Conservation (phyloP, 2,329 filamentous ascomycete genomes). For the Pseudogymnoascus sp. region DNA sequence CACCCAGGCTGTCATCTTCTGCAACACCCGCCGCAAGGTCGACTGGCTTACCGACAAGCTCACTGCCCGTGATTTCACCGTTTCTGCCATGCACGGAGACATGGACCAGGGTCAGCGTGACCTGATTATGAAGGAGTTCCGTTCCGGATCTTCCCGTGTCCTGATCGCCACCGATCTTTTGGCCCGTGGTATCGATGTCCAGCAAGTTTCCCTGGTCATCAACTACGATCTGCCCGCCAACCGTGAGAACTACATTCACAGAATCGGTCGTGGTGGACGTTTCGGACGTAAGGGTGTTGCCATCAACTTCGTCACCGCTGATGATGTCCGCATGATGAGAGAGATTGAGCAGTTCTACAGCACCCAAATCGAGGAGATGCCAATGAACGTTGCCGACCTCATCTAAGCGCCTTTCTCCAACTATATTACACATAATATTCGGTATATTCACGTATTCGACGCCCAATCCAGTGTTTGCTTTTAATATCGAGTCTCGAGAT, state of each 20-base stretch:
- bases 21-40: slow-evolving; percentile 99
- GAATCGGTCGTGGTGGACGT: slow-evolving; percentile 98
- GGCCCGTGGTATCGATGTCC: slow-evolving; percentile 99
- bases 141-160: slow-evolving; percentile 95
- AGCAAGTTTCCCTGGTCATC: slow-evolving; percentile 99
- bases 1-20: slow-evolving; percentile 99
- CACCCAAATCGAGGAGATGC: slow-evolving; percentile 99
- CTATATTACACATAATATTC: slow-evolving; percentile 7
- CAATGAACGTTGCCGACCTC: slow-evolving; percentile 79
- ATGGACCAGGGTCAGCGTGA: slow-evolving; percentile 98
- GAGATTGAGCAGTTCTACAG: slow-evolving; percentile 99
- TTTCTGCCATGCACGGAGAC: slow-evolving; percentile 99
- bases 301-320: slow-evolving; percentile 99
- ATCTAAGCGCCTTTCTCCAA: slow-evolving; percentile 43
- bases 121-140: slow-evolving; percentile 99
- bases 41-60: slow-evolving; percentile 99
- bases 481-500: slow-evolving; percentile 3
- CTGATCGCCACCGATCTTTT: slow-evolving; percentile 96
- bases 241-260: slow-evolving; percentile 99
- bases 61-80: slow-evolving; percentile 95
- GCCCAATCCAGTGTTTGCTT: slow-evolving; percentile 1
- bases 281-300: slow-evolving; percentile 99
- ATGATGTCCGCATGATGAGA: slow-evolving; percentile 99
- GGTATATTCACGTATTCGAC: slow-evolving; percentile 7
- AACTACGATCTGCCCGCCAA: slow-evolving; percentile 99